Base-by-base conservation (phyloP, 352 stramenopile species). In the Albugo laibachii region DNA sequence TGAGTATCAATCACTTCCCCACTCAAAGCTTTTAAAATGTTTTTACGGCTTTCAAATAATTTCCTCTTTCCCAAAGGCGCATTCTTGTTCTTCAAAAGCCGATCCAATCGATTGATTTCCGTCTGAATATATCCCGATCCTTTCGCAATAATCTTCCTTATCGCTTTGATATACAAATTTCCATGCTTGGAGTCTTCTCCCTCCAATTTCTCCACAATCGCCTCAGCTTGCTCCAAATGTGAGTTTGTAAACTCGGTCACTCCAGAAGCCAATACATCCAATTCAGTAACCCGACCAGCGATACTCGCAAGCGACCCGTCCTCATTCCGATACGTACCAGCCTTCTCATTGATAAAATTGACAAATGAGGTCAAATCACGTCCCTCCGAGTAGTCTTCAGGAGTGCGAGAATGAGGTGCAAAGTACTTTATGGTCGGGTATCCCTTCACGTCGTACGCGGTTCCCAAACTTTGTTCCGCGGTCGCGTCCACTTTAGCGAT, bases 361-460 rank as follows among this genome's bases (percentile, higher is more conserved):
- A 95, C 75, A 49, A 91, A 91, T 50, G 70, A 82, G 20, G 58
- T 55, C 58, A 94, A 79, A 58, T 92, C 77, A 34, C 82, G 77
- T 41, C 70, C 81, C 41, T 65, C 66, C 45, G 65, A 67, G 62
- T 94, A 96, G 60, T 91, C 69, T 54, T 92, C 73, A 16, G 79
- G 63, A 46, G 93, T 81, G 38, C 77, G 65, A 47, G 74, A 69
- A 45, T 66, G 79, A 0, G 69, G 67, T 0, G 74, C 64, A 49
- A 95, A 96, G 66, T 92, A 95, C 64, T 93, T 93, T 59, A 96
- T 69, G 45, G 83, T 94, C 27, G 85, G 85, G 71, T 84, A 96
- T 20, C 85, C 82, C 47, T 69, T 83, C 24, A 96, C 75, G 44
- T 78, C 83, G 60, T 87, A 95, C 54, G 74, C 71, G 38, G 54